Base-by-base conservation (phyloP, 1,284 basidiomycete genomes). In the Pseudozyma tsukubaensis region DNA sequence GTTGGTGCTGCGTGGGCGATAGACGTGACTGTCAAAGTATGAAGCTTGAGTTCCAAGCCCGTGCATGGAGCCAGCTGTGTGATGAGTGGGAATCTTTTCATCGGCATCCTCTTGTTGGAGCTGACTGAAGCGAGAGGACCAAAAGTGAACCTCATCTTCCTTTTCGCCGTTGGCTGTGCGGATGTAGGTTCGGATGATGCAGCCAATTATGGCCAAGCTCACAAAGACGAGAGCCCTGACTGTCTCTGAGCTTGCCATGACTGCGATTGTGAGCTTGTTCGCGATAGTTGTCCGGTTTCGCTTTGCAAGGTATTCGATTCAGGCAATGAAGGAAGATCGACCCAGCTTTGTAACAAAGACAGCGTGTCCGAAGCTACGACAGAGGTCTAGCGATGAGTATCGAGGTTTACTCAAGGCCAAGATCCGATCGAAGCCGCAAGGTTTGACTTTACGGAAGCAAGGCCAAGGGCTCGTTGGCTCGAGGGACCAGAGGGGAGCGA, bases 141-240 rank as follows among this genome's bases (percentile, higher is more conserved):
- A 74, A 45, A 69, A 65, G 29, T 65, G 66, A 6, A 45, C 66
- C n/a, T 74, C 66, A 51, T 65, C 66, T 55, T 70, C 63, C 54
- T 66, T 63, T 42, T 73, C 71, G 57, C 67, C 72, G 19, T 67
- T 70, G 34, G 67, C 67, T 10, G 62, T 70, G 40, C 72, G 67
- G 24, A 74, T 67, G 67, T 74, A 68, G 21, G 72, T 69, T 29
- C 72, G 66, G 34, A 66, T 67, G 47, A 74, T 59, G 42, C 72
- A 74, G 59, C 67, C 72, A 18, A 68, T 12, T 10, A 70, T 21
- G 36, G 64, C 72, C 32, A 74, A 36, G 43, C 52, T 50, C 29
- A 74, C 57, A 50, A 74, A 74, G 43, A 74, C 14, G 34, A 62
- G 19, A 11, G 72, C 72, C n/a, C 67, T 47, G 19, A 54, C 51